Conservation (phyloP, 2,329 filamentous ascomycete genomes). For the Penicillium sp. region DNA sequence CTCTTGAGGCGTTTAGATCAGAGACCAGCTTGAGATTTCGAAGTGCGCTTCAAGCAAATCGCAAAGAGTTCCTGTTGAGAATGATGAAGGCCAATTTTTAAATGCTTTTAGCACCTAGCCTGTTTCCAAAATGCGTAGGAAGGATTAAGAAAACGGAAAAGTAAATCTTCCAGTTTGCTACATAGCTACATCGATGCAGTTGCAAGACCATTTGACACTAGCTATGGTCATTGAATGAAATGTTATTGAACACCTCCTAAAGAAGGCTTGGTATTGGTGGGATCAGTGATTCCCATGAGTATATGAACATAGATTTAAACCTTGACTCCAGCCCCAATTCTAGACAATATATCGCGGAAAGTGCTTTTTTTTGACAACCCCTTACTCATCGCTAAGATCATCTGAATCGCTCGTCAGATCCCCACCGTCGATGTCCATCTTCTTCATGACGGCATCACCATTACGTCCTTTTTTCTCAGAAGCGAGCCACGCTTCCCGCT, state of each 20-base stretch:
- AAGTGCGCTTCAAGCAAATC: too few species aligned
- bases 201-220: not conserved
- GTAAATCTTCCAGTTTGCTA: too few species aligned
- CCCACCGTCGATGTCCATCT: slow-evolving; percentile 43
- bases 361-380: not conserved
- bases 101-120: too few species aligned
- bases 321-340: not conserved
- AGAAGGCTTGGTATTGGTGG: not conserved
- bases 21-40: too few species aligned
- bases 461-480: slow-evolving; percentile 50
- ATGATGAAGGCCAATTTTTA: too few species aligned
- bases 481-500: slow-evolving; percentile 49
- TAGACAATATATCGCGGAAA: not conserved
- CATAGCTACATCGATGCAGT: not conserved
- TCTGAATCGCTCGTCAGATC: slow-evolving; percentile 40
- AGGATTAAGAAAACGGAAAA: too few species aligned
- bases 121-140: too few species aligned
- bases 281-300: not conserved
- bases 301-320: not conserved
- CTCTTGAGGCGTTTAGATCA: too few species aligned
- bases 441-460: slow-evolving; percentile 43
- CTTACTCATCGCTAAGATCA: slow-evolving; percentile 40
- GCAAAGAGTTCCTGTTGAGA: too few species aligned
- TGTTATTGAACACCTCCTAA: not conserved
- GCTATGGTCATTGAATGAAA: not conserved